These are phyloP conservation scores for Davidsoniella eucalypti DNA, from an alignment of 2,329 filamentous ascomycete species.

Conservation along the genomic window DNA sequence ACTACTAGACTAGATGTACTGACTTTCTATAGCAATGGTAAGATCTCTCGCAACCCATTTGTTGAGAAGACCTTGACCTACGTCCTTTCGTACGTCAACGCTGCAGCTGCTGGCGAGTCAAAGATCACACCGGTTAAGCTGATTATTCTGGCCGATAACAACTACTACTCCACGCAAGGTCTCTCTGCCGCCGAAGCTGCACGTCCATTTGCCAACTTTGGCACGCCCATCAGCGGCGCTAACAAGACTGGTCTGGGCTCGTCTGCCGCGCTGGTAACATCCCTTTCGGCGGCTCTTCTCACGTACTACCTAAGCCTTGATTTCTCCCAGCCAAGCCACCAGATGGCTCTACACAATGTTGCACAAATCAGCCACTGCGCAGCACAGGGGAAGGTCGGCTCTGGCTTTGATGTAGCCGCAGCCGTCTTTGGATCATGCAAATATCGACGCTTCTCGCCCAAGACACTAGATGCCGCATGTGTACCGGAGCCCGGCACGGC, in stretches of 20 bases:
- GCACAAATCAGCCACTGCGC: slow-evolving; percentile 88
- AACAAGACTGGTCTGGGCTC: slow-evolving; percentile 95
- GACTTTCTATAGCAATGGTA: slow-evolving; percentile 22
- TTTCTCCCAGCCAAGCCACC: slow-evolving; percentile 14
- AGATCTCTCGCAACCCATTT: slow-evolving; percentile 50
- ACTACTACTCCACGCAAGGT: slow-evolving; percentile 68
- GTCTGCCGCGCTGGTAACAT: slow-evolving; percentile 82
- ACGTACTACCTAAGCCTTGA: slow-evolving; percentile 50
- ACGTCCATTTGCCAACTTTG: slow-evolving; percentile 59
- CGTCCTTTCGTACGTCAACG: slow-evolving; percentile 62
- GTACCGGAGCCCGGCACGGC: slow-evolving; percentile 50
- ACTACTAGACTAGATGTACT: too few relatives aligned
- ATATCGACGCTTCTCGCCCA: slow-evolving; percentile 84
- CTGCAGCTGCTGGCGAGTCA: slow-evolving; percentile 19
- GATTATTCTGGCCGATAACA: slow-evolving; percentile 83
- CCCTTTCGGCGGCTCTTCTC: slow-evolving; percentile 63
- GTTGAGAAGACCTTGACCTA: slow-evolving; percentile 85
- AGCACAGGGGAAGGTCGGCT: slow-evolving; percentile 91
- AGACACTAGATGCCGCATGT: slow-evolving; percentile 37
- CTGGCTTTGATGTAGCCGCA: slow-evolving; percentile 85
- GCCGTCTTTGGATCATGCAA: slow-evolving; percentile 84
- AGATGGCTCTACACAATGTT: slow-evolving; percentile 67
- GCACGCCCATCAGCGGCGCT: slow-evolving; percentile 55
- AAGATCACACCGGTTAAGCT: slow-evolving; percentile 54
- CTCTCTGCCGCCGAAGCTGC: slow-evolving; percentile 15